A percentile compares a stretch with the other conserved stretches of the same genome.
Evolutionary conservation across 202 grass and related monocot species (phyloP).

Genomic region (Digitaria exilis): DNA sequence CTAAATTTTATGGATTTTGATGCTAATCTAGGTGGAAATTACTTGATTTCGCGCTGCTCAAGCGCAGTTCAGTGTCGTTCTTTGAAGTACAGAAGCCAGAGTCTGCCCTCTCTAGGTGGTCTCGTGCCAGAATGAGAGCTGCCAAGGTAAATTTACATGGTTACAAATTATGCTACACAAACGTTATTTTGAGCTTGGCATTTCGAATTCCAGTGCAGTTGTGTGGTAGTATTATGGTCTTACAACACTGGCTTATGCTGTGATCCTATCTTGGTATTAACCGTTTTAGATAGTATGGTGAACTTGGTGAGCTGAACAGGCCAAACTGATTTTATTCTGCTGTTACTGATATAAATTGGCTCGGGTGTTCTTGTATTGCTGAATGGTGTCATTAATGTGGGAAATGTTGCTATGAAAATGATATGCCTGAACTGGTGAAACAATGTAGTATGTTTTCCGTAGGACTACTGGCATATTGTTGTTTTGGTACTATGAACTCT

Average conservation of each 20-base stretch:
- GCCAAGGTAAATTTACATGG: conserved; percentile 65
- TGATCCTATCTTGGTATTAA: neutral
- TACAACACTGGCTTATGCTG: neutral
- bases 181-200: conserved; percentile 8
- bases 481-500: conserved; percentile 23
- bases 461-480: neutral
- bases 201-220: neutral
- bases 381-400: neutral
- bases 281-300: neutral
- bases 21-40: conserved; percentile 73
- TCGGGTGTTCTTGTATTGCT: neutral
- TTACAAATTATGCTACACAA: conserved; percentile 9
- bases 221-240: neutral
- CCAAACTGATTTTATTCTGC: conserved; percentile 5
- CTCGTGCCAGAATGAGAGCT: conserved; percentile 71
- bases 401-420: neutral
- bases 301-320: neutral
- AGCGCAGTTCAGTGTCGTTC: conserved; percentile 83
- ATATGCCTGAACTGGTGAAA: neutral
- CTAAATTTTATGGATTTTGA: conserved; percentile 26
- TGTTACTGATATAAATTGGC: neutral
- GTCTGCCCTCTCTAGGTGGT: conserved; percentile 80
- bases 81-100: conserved; percentile 79
- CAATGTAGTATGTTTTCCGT: conserved; percentile 4
- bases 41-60: conserved; percentile 80